Conservation (phyloP, 2,329 filamentous ascomycete genomes). For the Aspergillus oerlinghausenensis region DNA sequence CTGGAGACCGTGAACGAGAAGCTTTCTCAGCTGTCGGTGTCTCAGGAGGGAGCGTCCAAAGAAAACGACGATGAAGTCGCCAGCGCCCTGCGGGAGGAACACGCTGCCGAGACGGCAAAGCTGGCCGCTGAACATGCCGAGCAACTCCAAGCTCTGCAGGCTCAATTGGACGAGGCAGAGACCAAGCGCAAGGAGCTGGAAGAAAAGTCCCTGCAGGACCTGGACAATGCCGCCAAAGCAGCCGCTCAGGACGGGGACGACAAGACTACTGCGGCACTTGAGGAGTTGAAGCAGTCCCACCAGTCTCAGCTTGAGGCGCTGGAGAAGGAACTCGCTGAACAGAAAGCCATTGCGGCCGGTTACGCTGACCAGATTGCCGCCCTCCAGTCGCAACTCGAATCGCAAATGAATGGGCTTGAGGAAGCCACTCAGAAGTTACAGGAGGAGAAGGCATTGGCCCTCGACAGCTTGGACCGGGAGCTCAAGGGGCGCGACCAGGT, state of each 20-base stretch:
- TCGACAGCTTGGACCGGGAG: constrained; percentile 30
- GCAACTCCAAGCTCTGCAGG: constrained; percentile 29
- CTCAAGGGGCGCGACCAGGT: constrained; percentile 34
- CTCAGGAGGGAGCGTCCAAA: constrained; percentile 19
- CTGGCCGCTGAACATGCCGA: constrained; percentile 29
- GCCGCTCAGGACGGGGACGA: constrained; percentile 34
- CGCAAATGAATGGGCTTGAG: constrained; percentile 25
- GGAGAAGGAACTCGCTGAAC: constrained; percentile 30
- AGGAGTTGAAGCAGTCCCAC: constrained; percentile 35
- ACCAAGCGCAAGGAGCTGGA: constrained; percentile 33
- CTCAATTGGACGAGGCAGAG: constrained; percentile 34
- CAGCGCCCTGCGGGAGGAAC: constrained; percentile 26
- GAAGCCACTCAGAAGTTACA: constrained; percentile 21
- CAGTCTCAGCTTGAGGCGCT: constrained; percentile 32
- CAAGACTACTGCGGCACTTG: constrained; percentile 30
- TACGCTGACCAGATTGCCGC: constrained; percentile 26
- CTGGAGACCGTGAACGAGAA: constrained; percentile 34
- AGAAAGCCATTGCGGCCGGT: constrained; percentile 27
- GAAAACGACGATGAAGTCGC: constrained; percentile 16
- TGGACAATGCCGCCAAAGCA: constrained; percentile 36
- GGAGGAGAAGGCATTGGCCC: constrained; percentile 28
- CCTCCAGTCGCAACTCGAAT: constrained; percentile 29
- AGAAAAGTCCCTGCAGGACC: constrained; percentile 32
- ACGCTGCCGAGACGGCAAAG: constrained; percentile 30
- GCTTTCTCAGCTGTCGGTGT: constrained; percentile 26